These are phyloP conservation scores for Phlyctochytrium planicorne DNA, from an alignment of 192 early-diverging fungal species.

Conservation along the genomic window DNA sequence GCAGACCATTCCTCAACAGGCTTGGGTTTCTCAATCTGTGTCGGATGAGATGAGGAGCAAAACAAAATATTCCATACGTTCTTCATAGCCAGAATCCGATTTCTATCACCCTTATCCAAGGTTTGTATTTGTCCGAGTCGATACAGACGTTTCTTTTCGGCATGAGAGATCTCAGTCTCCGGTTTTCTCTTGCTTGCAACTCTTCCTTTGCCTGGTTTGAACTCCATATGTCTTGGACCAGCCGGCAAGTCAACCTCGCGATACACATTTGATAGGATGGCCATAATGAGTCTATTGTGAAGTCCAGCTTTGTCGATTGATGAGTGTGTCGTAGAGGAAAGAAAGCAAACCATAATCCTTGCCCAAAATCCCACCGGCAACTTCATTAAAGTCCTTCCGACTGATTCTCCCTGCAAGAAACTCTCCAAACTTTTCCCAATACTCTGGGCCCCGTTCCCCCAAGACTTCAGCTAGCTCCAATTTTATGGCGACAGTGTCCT, in stretches of 20 bases:
- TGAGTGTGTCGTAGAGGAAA: background rate
- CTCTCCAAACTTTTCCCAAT: slow-evolving; percentile 40
- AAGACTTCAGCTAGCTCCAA: slow-evolving; percentile 37
- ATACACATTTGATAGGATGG: slow-evolving; percentile 39
- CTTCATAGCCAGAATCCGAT: background rate
- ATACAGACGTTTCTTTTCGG: background rate
- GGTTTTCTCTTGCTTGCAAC: background rate
- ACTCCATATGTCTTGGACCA: background rate
- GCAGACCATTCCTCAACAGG: background rate
- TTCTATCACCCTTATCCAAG: background rate
- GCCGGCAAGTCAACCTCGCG: slow-evolving; percentile 5
- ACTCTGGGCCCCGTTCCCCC: slow-evolving; percentile 35
- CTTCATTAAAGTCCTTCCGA: slow-evolving; percentile 22
- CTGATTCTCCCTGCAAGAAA: slow-evolving; percentile 31
- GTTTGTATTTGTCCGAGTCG: slow-evolving; percentile 6
- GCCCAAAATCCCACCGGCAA: slow-evolving; percentile 12
- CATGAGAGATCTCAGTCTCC: background rate
- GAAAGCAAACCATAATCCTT: slow-evolving; percentile 24
- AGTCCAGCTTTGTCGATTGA: slow-evolving; percentile 17
- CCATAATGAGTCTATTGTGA: slow-evolving; percentile 41
- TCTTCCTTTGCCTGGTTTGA: background rate
- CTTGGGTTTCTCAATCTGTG: background rate
- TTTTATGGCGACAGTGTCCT: slow-evolving; percentile 42
- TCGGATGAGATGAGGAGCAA: background rate
- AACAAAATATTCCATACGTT: background rate